phyloP scores from a whole-genome alignment of 768 basidiomycete genomes.

The Macrocybe gigantea region DNA sequence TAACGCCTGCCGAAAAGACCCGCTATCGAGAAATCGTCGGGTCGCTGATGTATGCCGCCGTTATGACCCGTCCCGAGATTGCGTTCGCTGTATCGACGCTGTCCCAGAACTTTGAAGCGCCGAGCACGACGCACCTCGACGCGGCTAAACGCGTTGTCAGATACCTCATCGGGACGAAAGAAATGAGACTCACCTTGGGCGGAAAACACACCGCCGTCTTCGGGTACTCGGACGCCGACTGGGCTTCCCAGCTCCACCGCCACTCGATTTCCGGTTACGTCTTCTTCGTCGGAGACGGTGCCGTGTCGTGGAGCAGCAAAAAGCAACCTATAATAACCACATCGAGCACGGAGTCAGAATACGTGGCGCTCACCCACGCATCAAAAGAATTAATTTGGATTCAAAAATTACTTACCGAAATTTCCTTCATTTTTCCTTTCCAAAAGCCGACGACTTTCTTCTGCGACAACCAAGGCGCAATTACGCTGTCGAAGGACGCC shows the following conservation, averaged over 20 bases:
- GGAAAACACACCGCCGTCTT: constrained; percentile 10
- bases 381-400: constrained; percentile 19
- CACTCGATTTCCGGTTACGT: constrained; percentile 23
- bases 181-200: constrained; percentile 17
- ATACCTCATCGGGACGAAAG: constrained; percentile 27
- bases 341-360: constrained; percentile 32
- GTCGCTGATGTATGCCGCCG: constrained; percentile 6
- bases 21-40: constrained; percentile 4
- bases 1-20: not conserved
- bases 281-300: constrained; percentile 17
- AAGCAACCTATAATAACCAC: constrained; percentile 24
- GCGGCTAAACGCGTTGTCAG: constrained; percentile 31
- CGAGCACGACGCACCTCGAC: constrained; percentile 22
- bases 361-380: constrained; percentile 20
- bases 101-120: constrained; percentile 4
- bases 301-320: constrained; percentile 24
- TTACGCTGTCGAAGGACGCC: not conserved
- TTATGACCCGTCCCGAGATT: constrained; percentile 7
- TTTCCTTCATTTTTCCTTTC: constrained; percentile 3
- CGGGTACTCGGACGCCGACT: constrained; percentile 17
- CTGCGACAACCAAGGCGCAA: not conserved
- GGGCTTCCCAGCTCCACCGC: constrained; percentile 10
- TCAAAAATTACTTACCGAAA: constrained; percentile 12
- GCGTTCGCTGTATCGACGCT: constrained; percentile 6
- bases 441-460: not conserved